Evolutionary conservation across 192 early-diverging fungal species (phyloP), one percentile per base, ranked within the genome.

Genomic region (Funneliformis mosseae): DNA sequence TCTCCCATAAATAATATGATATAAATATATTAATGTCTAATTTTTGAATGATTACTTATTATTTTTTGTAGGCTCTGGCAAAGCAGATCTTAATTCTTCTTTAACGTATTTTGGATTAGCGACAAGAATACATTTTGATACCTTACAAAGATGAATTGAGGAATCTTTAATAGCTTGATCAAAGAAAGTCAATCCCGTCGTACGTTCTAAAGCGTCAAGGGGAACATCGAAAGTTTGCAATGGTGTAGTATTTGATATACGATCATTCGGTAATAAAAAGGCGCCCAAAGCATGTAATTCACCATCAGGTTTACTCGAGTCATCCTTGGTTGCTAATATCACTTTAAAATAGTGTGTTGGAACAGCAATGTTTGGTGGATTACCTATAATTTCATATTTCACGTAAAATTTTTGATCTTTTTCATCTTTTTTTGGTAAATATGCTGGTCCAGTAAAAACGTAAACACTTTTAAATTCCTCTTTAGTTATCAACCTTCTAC

Each of bases 311-410:
- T 89, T 89, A 10, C 83, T 76, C 0, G 60, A 23, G 38, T 89
- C 87, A 61, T 86, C 82, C 55, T 87, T 89, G 66, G 87, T 83
- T 4, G 91, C 94, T 83, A 96, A 82, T 41, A 97, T 92, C 27
- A 96, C 92, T 86, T 98, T 98, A 87, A 90, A 98, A 83, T 96
- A 97, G 76, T 97, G 96, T 5, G 96, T 97, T 7, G 97, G 96
- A 3, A 98, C 97, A 10, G 92, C 93, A 60, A 94, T 89, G 73
- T 95, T 95, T 28, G 95, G 95, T 38, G 94, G 92, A 70, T 89
- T 87, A 0, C 97, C 96, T 72, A 98, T 94, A 28, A 97, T 92
- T 86, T 98, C 91, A 80, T 96, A 95, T 50, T 90, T 93, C 12
- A 97, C 91, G 62, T 93, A 92, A 9, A 8, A 67, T 8, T 67